Percentiles rank a stretch among this genome's conserved stretches.
Evolutionary conservation across 805 yeast genomes (phyloP).

Genomic region (Candida maris): DNA sequence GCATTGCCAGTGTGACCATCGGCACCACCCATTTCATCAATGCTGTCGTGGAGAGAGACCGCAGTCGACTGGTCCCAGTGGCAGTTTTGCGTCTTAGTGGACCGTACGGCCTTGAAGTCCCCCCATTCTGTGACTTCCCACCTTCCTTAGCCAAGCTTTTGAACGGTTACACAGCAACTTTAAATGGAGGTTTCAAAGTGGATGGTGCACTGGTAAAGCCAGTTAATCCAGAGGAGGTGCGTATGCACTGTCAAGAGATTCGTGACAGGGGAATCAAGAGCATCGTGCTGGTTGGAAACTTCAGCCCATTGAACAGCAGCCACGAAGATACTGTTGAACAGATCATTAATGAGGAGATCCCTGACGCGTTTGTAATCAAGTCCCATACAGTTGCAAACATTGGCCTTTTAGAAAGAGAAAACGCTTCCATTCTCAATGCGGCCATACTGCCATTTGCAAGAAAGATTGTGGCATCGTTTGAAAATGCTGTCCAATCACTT

Average conservation of each 20-base stretch:
- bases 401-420: constrained; percentile 45
- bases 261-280: constrained; percentile 32
- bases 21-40: constrained; percentile 52
- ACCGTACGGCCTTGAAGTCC: constrained; percentile 35
- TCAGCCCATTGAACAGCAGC: constrained; percentile 35
- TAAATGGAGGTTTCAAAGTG: constrained; percentile 42
- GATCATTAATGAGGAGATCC: constrained; percentile 32
- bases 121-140: constrained; percentile 47
- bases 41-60: constrained; percentile 46
- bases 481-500: constrained; percentile 33
- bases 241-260: constrained; percentile 24
- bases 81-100: constrained; percentile 46
- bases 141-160: constrained; percentile 32
- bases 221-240: constrained; percentile 27
- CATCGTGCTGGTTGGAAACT: constrained; percentile 40
- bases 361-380: constrained; percentile 33
- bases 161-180: constrained; percentile 33
- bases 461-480: constrained; percentile 38
- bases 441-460: constrained; percentile 41
- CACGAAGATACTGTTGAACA: constrained; percentile 37
- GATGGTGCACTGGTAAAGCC: constrained; percentile 38
- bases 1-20: constrained; percentile 41
- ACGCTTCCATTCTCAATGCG: constrained; percentile 45
- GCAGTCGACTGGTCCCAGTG: constrained; percentile 38
- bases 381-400: constrained; percentile 42